Evolutionary conservation across 345 rosid genomes (phyloP).

Genomic region (Citrus inodora): DNA sequence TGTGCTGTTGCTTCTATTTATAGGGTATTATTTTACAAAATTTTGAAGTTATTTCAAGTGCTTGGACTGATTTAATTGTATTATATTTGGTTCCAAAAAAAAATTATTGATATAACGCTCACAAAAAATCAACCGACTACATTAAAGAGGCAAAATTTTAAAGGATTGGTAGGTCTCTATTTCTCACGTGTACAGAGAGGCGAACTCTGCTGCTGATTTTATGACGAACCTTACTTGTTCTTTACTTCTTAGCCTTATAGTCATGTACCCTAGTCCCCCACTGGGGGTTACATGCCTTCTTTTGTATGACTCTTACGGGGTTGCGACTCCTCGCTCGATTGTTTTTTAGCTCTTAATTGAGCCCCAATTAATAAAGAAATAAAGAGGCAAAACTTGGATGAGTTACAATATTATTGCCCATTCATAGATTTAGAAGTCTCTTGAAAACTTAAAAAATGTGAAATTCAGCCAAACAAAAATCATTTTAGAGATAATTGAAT

Average conservation of each 20-base stretch:
- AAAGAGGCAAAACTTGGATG: not conserved
- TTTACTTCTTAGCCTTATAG: too few relatives aligned
- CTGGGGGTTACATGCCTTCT: too few relatives aligned
- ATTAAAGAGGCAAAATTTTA: not conserved
- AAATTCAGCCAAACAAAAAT: not conserved
- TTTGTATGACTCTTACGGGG: too few relatives aligned
- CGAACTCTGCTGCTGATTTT: too few relatives aligned
- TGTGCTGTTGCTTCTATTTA: too few relatives aligned
- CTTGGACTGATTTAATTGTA: not conserved
- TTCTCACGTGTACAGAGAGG: too few relatives aligned
- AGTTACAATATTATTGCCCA: not conserved
- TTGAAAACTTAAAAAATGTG: not conserved
- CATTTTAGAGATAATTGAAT: not conserved
- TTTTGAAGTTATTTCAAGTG: not conserved
- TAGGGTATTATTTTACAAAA: not conserved
- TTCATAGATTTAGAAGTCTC: not conserved
- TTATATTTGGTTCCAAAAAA: not conserved
- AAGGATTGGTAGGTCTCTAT: too few relatives aligned
- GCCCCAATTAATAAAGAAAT: too few relatives aligned
- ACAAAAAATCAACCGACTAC: not conserved
- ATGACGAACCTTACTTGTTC: too few relatives aligned
- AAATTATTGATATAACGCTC: not conserved
- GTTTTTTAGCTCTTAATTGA: too few relatives aligned
- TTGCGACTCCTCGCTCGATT: too few relatives aligned
- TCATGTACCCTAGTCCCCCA: too few relatives aligned